Evolutionary conservation across 2,329 filamentous ascomycete species (phyloP).

Genomic region (Aspergillus pseudoglaucus): DNA sequence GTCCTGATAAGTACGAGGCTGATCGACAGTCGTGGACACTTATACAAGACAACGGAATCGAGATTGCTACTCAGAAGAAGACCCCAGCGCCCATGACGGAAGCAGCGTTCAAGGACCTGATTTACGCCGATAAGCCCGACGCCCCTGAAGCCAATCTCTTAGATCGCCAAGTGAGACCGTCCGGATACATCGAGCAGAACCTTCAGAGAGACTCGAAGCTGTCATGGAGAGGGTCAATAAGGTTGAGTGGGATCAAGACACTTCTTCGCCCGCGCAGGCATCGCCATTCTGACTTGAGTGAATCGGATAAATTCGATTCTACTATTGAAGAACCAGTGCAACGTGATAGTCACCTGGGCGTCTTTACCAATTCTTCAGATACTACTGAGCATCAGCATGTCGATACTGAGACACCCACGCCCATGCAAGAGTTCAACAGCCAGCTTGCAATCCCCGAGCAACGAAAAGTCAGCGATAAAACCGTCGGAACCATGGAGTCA

Average conservation of each 20-base stretch:
- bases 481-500: constrained; percentile 19
- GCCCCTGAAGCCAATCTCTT: neutral
- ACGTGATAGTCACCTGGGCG: too few relatives aligned
- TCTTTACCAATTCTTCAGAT: neutral
- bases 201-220: constrained; percentile 1
- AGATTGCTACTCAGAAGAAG: neutral
- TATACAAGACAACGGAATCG: neutral
- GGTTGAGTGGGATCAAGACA: constrained; percentile 11
- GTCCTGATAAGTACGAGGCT: neutral
- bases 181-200: neutral
- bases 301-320: neutral
- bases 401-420: neutral
- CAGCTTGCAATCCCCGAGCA: constrained; percentile 6
- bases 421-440: neutral
- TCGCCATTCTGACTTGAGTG: neutral
- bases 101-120: too few relatives aligned
- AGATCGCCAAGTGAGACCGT: neutral
- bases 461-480: constrained; percentile 29
- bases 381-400: neutral
- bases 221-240: constrained; percentile 6
- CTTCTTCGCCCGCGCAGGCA: constrained; percentile 12
- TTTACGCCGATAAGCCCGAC: too few relatives aligned
- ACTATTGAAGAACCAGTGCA: too few relatives aligned
- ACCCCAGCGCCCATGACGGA: neutral
- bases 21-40: neutral